Evolutionary conservation across 257 asterid genomes (phyloP).

Genomic region (Solanum phureja): DNA sequence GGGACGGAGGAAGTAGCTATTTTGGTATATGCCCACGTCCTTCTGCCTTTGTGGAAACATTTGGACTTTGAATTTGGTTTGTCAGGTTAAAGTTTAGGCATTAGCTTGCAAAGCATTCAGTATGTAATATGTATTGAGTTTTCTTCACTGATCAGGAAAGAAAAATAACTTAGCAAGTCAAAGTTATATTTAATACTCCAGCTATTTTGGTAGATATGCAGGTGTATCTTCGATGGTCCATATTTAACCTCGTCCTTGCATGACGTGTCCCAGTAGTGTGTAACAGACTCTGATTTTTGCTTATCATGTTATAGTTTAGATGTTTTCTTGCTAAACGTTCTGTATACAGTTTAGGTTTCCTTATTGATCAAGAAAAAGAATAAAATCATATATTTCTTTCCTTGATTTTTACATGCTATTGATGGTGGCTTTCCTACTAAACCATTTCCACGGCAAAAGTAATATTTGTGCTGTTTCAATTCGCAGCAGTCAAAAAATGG

Average conservation of each 20-base stretch:
- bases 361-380: not conserved
- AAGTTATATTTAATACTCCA: not conserved
- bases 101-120: not conserved
- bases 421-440: not conserved
- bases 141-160: not conserved
- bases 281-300: not conserved
- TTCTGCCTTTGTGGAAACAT: not conserved
- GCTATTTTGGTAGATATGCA: not conserved
- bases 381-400: not conserved
- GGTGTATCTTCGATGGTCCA: not conserved
- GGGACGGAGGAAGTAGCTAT: not conserved
- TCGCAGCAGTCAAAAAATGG: constrained; percentile 72
- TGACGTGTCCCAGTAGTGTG: not conserved
- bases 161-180: not conserved
- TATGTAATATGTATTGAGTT: not conserved
- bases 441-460: not conserved
- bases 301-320: not conserved
- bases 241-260: not conserved
- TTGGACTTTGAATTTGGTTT: not conserved
- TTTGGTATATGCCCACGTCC: not conserved
- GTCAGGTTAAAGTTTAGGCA: not conserved
- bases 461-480: constrained; percentile 1
- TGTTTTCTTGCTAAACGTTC: not conserved
- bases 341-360: not conserved
- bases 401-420: not conserved